Conservation (phyloP, 257 asterid genomes). For the Primulina huaijiensis region DNA sequence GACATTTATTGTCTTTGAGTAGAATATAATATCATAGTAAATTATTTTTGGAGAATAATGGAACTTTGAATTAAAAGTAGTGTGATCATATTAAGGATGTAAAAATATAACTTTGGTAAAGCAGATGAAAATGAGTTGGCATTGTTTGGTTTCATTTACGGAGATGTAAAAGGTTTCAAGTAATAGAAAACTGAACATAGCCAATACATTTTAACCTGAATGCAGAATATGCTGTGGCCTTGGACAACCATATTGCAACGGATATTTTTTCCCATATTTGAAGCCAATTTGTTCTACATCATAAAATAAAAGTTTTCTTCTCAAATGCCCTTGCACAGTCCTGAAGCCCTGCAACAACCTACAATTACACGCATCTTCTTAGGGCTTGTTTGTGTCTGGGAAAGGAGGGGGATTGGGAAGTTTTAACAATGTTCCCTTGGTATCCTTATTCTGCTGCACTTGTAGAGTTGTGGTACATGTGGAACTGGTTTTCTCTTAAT, state of each 20-base stretch:
- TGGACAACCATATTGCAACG: background rate
- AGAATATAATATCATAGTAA: no score
- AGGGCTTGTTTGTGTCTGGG: background rate
- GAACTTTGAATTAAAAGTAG: no score
- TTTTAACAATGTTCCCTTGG: background rate
- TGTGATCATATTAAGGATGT: no score
- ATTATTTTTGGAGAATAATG: no score
- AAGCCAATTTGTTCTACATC: background rate
- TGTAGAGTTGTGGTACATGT: conserved; percentile 6
- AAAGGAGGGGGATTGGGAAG: background rate
- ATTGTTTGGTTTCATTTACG: no score
- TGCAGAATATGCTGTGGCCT: background rate
- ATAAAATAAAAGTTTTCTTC: no score
- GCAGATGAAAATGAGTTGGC: no score
- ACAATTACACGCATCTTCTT: background rate
- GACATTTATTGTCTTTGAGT: no score
- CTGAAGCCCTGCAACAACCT: background rate
- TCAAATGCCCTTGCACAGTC: background rate
- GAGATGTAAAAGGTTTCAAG: no score
- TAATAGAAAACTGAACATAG: no score
- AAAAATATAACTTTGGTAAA: no score
- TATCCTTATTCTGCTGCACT: conserved; percentile 13
- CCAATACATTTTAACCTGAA: background rate
- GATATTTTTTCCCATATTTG: background rate
- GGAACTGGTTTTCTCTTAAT: conserved; percentile 5